Conservation (phyloP, 805 yeast species). For the Wickerhamia fluorescens region DNA sequence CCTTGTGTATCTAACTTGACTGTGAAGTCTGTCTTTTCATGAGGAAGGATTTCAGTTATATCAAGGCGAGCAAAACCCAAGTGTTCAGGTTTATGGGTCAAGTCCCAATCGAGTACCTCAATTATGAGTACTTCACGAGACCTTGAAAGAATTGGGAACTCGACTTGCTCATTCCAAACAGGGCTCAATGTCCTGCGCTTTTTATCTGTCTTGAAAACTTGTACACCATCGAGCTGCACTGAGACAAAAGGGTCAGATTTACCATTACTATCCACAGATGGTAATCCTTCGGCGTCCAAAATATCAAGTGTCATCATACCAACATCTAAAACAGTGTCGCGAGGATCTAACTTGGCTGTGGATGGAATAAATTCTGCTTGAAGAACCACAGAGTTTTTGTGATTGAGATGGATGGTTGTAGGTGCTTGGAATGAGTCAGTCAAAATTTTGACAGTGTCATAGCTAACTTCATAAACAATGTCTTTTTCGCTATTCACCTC, state of each 20-base stretch:
- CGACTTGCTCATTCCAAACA: conserved; percentile 63
- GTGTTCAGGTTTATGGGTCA: conserved; percentile 60
- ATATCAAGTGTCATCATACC: conserved; percentile 55
- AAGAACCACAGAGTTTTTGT: conserved; percentile 32
- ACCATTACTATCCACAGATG: conserved; percentile 64
- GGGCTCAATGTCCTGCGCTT: conserved; percentile 67
- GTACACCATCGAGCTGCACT: conserved; percentile 47
- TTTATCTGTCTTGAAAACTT: conserved; percentile 51
- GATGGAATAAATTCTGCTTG: conserved; percentile 60
- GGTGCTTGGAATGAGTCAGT: conserved; percentile 42
- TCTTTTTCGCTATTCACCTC: conserved; percentile 43
- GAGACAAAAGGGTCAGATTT: conserved; percentile 66
- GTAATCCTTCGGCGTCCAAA: conserved; percentile 46
- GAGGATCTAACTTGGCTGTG: conserved; percentile 42
- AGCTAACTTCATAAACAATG: conserved; percentile 43
- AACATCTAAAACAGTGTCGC: conserved; percentile 62
- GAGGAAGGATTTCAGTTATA: conserved; percentile 41
- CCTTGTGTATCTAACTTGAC: conserved; percentile 62
- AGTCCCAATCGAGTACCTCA: conserved; percentile 70
- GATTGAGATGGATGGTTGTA: conserved; percentile 35
- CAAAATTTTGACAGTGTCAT: conserved; percentile 49
- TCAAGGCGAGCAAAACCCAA: conserved; percentile 50
- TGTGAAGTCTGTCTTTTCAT: conserved; percentile 37
- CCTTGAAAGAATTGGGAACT: conserved; percentile 58
- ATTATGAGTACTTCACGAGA: conserved; percentile 43